These are phyloP conservation scores for Serendipita vermifera DNA, from an alignment of 768 basidiomycete genomes.

Conservation along the genomic window DNA sequence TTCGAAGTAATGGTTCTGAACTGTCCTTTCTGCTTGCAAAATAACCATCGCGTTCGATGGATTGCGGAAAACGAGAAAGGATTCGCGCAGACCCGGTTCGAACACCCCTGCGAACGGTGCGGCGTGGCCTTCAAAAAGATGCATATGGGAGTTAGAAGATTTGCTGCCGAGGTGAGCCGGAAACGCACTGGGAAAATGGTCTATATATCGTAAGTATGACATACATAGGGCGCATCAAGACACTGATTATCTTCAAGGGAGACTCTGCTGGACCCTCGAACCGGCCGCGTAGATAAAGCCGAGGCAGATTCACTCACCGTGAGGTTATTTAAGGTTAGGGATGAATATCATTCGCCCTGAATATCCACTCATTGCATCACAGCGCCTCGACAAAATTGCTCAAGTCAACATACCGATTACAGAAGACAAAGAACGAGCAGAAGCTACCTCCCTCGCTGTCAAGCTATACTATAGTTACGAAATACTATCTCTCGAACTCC, in stretches of 20 bases:
- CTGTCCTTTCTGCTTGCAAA: neutral
- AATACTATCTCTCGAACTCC: neutral
- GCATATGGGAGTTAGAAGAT: neutral
- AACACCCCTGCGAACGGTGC: neutral
- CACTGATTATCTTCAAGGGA: neutral
- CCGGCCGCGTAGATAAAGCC: neutral
- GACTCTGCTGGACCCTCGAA: neutral
- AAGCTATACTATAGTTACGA: neutral
- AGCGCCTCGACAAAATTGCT: neutral
- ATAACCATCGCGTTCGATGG: neutral
- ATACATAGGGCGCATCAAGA: neutral
- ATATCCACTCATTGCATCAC: neutral
- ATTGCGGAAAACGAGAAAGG: neutral
- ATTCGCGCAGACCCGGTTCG: neutral
- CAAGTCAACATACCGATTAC: neutral
- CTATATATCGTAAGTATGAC: neutral
- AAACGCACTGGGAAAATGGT: neutral
- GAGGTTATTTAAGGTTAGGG: neutral
- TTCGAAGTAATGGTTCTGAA: neutral
- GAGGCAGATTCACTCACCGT: neutral
- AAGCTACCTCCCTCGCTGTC: neutral
- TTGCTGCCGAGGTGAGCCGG: neutral
- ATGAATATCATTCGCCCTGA: neutral
- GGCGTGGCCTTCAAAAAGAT: neutral
- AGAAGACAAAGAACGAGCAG: neutral